A percentile compares a stretch with the other conserved stretches of the same genome.
Evolutionary conservation across 2,329 filamentous ascomycete species (phyloP).

Genomic region (Claviceps sp.): DNA sequence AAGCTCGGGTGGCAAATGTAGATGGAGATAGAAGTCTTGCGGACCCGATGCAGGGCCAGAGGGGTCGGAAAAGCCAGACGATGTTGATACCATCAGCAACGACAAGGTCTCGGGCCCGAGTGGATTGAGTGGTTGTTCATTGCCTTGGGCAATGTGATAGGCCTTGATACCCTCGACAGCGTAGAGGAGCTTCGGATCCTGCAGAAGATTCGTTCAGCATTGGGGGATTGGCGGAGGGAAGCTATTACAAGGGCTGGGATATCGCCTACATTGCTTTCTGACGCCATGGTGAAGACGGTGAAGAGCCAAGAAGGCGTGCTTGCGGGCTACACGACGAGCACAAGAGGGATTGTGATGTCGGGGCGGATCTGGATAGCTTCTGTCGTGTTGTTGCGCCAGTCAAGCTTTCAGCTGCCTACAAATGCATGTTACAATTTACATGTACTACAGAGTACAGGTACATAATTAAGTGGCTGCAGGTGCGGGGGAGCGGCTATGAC

Average conservation of each 20-base stretch:
- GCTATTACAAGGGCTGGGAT: not conserved
- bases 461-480: not conserved
- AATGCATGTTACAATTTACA: too few relatives aligned
- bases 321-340: not conserved
- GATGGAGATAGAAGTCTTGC: constrained; percentile 93
- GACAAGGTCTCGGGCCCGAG: constrained; percentile 84
- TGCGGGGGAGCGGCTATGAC: constrained; percentile 1
- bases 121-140: constrained; percentile 68
- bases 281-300: constrained; percentile 13
- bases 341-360: not conserved
- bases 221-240: not conserved
- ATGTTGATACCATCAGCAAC: constrained; percentile 88
- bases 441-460: too few relatives aligned
- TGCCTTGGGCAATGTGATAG: constrained; percentile 80
- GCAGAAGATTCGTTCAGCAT: not conserved
- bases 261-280: constrained; percentile 18
- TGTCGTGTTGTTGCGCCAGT: too few relatives aligned
- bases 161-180: constrained; percentile 76
- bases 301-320: not conserved
- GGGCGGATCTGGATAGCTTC: too few relatives aligned
- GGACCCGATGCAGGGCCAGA: constrained; percentile 44
- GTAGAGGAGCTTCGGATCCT: constrained; percentile 53
- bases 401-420: too few relatives aligned
- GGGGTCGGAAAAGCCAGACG: constrained; percentile 51
- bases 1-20: constrained; percentile 87